These are phyloP conservation scores for Nannizziopsis barbatae DNA, from an alignment of 2,329 filamentous ascomycete genomes.

Conservation along the genomic window DNA sequence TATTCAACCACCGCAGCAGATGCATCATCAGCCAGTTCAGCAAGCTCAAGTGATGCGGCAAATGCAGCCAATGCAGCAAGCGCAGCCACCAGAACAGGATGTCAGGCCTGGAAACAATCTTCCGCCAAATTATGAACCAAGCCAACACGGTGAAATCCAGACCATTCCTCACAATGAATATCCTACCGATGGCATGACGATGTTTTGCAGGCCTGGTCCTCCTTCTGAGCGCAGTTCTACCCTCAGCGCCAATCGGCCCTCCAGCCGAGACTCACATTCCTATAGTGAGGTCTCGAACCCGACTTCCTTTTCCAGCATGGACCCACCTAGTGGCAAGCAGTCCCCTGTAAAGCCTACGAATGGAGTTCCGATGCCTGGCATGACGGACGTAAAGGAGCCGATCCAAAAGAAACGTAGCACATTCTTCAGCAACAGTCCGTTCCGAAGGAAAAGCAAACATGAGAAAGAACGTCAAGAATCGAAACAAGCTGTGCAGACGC, in stretches of 20 bases:
- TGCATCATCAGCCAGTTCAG: background rate
- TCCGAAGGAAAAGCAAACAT: slow-evolving; percentile 78
- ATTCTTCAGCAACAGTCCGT: slow-evolving; percentile 90
- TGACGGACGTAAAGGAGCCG: slow-evolving; percentile 50
- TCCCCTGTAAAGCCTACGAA: slow-evolving; percentile 55
- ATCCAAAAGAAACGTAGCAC: slow-evolving; percentile 62
- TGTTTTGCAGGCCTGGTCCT: slow-evolving; percentile 74
- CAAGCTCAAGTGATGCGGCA: slow-evolving; percentile 5
- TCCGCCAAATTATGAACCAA: slow-evolving; percentile 41
- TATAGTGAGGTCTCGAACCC: slow-evolving; percentile 84
- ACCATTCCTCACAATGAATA: slow-evolving; percentile 84
- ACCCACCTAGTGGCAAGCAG: slow-evolving; percentile 59
- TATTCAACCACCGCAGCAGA: slow-evolving; percentile 6
- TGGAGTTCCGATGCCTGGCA: slow-evolving; percentile 31
- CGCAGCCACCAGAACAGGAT: background rate
- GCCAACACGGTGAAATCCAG: slow-evolving; percentile 55
- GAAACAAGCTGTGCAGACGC: slow-evolving; percentile 27
- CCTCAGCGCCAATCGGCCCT: slow-evolving; percentile 59
- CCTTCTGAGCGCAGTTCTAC: slow-evolving; percentile 59
- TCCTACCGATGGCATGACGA: slow-evolving; percentile 91
- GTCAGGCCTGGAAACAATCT: slow-evolving; percentile 29
- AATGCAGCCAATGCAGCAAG: slow-evolving; percentile 3
- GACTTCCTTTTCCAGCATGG: slow-evolving; percentile 77
- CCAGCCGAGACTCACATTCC: slow-evolving; percentile 75
- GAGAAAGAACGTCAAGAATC: slow-evolving; percentile 48